A percentile compares a stretch with the other conserved stretches of the same genome.
These are phyloP conservation scores for Pseudogymnoascus sp. DNA, from an alignment of 2,329 filamentous ascomycete species.

Conservation along the genomic window DNA sequence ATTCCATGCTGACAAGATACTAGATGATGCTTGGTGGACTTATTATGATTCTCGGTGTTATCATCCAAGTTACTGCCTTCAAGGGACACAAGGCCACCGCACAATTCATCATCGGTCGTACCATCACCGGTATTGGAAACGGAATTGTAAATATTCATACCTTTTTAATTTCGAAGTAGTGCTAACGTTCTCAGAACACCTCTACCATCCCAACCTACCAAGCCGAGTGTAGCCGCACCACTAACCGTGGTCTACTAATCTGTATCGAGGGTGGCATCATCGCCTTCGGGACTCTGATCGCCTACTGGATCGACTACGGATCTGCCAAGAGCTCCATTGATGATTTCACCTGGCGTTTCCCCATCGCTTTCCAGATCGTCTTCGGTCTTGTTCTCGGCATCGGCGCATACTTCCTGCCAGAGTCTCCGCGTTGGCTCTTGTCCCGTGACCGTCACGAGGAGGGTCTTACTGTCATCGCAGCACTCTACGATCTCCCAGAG, in stretches of 20 bases:
- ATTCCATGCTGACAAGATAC: conserved; percentile 11
- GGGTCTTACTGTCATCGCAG: conserved; percentile 93
- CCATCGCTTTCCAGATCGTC: conserved; percentile 81
- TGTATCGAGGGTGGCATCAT: conserved; percentile 52
- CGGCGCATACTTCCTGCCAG: conserved; percentile 85
- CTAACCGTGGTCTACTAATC: conserved; percentile 41
- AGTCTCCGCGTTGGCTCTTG: conserved; percentile 92
- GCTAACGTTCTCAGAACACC: conserved; percentile 29
- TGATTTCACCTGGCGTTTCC: conserved; percentile 82
- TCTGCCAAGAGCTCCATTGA: conserved; percentile 73
- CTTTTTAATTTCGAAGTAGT: not conserved
- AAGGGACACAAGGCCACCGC: conserved; percentile 33
- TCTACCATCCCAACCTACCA: conserved; percentile 53
- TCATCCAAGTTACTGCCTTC: conserved; percentile 34
- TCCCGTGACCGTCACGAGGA: conserved; percentile 97
- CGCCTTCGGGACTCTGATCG: conserved; percentile 63
- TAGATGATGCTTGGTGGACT: conserved; percentile 47
- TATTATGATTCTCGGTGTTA: conserved; percentile 52
- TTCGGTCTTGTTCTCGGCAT: conserved; percentile 80
- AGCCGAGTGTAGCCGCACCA: conserved; percentile 43
- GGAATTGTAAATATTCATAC: conserved; percentile 32
- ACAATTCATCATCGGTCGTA: conserved; percentile 49
- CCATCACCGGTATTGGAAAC: conserved; percentile 44
- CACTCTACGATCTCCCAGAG: conserved; percentile 65
- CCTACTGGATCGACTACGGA: conserved; percentile 97